Base-by-base conservation (phyloP, 257 asterid species). In the Solanum appendiculatum region DNA sequence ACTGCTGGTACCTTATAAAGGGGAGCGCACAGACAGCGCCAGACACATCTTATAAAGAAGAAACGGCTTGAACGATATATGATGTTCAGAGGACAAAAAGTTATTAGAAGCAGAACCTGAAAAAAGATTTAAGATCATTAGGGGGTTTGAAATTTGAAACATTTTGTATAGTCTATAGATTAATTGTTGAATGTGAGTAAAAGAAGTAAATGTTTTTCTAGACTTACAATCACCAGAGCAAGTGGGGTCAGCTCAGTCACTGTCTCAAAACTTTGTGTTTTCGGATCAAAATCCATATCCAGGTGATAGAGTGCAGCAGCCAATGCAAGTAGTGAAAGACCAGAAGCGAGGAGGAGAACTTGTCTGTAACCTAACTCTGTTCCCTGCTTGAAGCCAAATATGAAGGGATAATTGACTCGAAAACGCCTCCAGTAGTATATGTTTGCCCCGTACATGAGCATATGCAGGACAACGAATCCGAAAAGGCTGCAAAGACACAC, bases 11-110 rank as follows among this genome's bases (percentile, higher is more conserved):
- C 99, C 98, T 96, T 96, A 89, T 93, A 95, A 40, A 96, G 94
- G 42, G 99, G 99, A 78, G 97, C 98, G 46, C 93, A 92, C n/a
- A 96, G 68, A 82, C 98, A 95, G 64, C 51, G 99, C 96, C 97
- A 95, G 6, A 89, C 88, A 68, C 95, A 88, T 31, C 39, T 66
- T 12, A 96, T 80, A 81, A 96, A 94, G 88, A 93, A 94, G 89
- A 88, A 91, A n/a, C 98, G 98, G 87, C 96, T 94, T 12, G 98
- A 94, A 23, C 96, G 97, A 70, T 93, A 95, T 56, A 96, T 74
- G 83, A 94, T 89, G 91, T 96, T 89, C 90, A 93, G 92, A 69
- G 99, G 99, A 85, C 95, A 92, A 82, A 95, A 37, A n/a, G 91
- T 81, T 85, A 95, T 87, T 33, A 88, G 74, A 73, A 96, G 88